Evolutionary conservation across 495 filamentous ascomycete genomes (phyloP).

Genomic region (Penicillium steckii): DNA sequence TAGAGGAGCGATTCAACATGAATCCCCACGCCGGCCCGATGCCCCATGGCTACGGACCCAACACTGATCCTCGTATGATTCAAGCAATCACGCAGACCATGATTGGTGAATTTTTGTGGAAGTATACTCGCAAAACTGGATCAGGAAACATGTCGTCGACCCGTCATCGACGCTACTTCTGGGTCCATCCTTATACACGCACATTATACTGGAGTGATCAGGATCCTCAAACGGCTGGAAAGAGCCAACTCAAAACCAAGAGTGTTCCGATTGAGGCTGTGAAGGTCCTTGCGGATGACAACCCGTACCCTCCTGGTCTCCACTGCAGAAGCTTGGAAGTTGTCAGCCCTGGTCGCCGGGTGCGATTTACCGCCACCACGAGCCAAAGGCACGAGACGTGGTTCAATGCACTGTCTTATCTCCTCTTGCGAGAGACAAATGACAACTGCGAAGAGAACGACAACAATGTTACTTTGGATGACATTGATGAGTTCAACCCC

Average conservation of each 20-base stretch:
- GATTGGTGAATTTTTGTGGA: conserved; percentile 99
- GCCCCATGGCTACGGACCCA: conserved; percentile 51
- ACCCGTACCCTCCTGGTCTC: conserved; percentile 89
- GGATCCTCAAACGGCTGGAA: conserved; percentile 77
- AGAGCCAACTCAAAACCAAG: conserved; percentile 82
- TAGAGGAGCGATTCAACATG: conserved; percentile 87
- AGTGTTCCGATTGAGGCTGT: conserved; percentile 93
- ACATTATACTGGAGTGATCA: conserved; percentile 96
- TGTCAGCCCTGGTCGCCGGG: conserved; percentile 78
- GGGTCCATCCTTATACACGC: conserved; percentile 97
- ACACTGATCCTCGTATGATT: conserved; percentile 95
- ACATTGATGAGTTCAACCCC: conserved; percentile 90
- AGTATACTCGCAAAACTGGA: conserved; percentile 91
- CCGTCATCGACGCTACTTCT: conserved; percentile 93
- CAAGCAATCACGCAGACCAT: conserved; percentile 99
- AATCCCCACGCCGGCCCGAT: conserved; percentile 55
- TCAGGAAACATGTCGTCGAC: conserved; percentile 83
- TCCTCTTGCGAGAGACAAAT: conserved; percentile 71
- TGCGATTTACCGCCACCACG: conserved; percentile 93
- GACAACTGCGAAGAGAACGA: conserved; percentile 58
- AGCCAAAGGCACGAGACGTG: conserved; percentile 94
- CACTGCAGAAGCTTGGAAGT: conserved; percentile 91
- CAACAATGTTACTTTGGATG: conserved; percentile 66
- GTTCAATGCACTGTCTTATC: conserved; percentile 96
- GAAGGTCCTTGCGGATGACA: conserved; percentile 91